Evolutionary conservation across 1,139 yeast genomes (phyloP), one percentile per base, ranked within the genome.

Genomic region (Sugiyamaella novakii): DNA sequence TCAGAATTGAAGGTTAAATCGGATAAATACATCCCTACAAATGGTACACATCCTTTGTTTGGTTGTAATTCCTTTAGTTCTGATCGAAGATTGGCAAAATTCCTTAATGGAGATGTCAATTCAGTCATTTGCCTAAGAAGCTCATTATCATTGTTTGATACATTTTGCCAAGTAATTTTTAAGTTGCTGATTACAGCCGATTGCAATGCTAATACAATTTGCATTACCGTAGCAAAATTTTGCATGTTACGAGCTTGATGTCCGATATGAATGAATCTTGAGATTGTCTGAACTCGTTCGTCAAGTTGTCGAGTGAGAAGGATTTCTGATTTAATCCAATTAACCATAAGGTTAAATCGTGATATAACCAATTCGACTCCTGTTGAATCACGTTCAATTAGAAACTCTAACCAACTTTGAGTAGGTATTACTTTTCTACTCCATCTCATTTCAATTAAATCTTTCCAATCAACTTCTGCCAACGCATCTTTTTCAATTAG

Each of bases 261-360:
- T 0, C 96, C 98, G 53, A 91, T 71, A 60, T 88, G 96, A 51
- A 92, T 87, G 60, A 87, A 87, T 57, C 94, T 73, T 17, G 89
- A 81, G 12, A 91, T 78, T 1, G 91, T 77, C 49, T 79, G 76
- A 36, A 81, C 81, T 55, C 92, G 74, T 59, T 85, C 81, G 10
- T 70, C 72, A 33, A 77, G 70, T 35, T 75, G 72, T 49, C 75
- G 75, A 6, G 96, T 87, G 54, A 92, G 70, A 12, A 88, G 67
- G 47, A 92, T 79, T 68, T 92, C 96, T 1, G 96, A 87, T 36
- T 87, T 83, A 43, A 89, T 83, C 98, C 98, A 92, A 63, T 87
- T 87, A 5, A 87, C 76, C 56, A 87, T 84, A 49, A 92, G 71
- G 62, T 91, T 89, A 72, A 91, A 92, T 57, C 98, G 75, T 0